Evolutionary conservation across 2,329 filamentous ascomycete species (phyloP).

Genomic region (Dryadomyces quercivorus): DNA sequence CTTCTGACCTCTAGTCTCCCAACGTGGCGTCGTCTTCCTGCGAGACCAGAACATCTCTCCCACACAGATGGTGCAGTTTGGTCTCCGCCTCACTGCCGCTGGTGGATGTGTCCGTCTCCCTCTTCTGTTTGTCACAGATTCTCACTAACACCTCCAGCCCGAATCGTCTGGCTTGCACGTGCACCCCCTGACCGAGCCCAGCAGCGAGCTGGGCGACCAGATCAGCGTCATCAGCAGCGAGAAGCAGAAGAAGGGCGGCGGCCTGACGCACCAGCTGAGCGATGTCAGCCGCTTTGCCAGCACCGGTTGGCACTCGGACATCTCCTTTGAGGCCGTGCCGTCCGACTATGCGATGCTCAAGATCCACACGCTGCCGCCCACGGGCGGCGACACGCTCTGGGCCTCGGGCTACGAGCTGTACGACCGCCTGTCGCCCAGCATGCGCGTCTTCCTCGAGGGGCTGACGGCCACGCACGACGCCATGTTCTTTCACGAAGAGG

Average conservation of each 20-base stretch:
- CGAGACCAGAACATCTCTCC: constrained; percentile 44
- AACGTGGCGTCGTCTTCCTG: constrained; percentile 53
- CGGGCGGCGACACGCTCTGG: constrained; percentile 22
- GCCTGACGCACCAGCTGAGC: constrained; percentile 36
- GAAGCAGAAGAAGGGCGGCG: constrained; percentile 34
- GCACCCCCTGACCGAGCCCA: constrained; percentile 43
- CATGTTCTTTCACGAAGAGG: constrained; percentile 37
- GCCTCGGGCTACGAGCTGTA: constrained; percentile 33
- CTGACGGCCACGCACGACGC: constrained; percentile 28
- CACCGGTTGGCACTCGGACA: constrained; percentile 37
- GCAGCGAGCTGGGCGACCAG: constrained; percentile 37
- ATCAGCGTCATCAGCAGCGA: constrained; percentile 48
- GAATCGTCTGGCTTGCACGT: constrained; percentile 44
- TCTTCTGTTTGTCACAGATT: background rate
- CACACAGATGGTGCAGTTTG: constrained; percentile 46
- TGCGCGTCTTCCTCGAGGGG: constrained; percentile 33
- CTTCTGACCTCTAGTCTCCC: constrained; percentile 32
- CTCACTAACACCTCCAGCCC: constrained; percentile 44
- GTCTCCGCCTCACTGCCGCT: constrained; percentile 41
- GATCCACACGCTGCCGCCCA: constrained; percentile 31
- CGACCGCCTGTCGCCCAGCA: constrained; percentile 33
- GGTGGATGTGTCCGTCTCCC: constrained; percentile 2
- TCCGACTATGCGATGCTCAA: constrained; percentile 41
- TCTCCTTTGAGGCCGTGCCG: constrained; percentile 34
- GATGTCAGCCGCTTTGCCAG: constrained; percentile 28